Evolutionary conservation across 768 basidiomycete species (phyloP).

Genomic region (Lactifluus subvellereus): DNA sequence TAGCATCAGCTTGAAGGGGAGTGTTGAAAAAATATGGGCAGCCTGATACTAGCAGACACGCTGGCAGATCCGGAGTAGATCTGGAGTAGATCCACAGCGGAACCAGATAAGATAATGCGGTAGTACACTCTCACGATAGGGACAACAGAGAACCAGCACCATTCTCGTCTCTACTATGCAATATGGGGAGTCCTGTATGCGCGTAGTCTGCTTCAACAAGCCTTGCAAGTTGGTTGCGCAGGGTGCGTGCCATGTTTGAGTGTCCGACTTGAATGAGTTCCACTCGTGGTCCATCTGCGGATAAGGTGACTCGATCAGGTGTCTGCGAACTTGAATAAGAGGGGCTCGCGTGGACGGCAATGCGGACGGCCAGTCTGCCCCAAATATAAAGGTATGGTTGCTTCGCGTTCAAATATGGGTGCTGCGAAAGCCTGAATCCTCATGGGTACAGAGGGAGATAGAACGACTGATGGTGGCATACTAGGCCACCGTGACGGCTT

Average conservation of each 20-base stretch:
- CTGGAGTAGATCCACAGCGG: no score
- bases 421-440: slow-evolving; percentile 55
- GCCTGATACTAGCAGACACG: no score
- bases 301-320: slow-evolving; percentile 3
- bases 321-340: background rate
- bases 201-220: slow-evolving; percentile 57
- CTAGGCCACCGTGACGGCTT: slow-evolving; percentile 73
- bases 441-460: background rate
- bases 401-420: slow-evolving; percentile 91
- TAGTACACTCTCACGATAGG: no score
- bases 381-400: slow-evolving; percentile 68
- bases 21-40: no score
- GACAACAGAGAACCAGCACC: slow-evolving; percentile 19
- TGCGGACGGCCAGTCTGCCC: slow-evolving; percentile 67
- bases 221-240: slow-evolving; percentile 62
- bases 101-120: no score
- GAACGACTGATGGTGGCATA: slow-evolving; percentile 28
- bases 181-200: slow-evolving; percentile 83
- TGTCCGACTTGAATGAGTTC: slow-evolving; percentile 68
- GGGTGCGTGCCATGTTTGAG: slow-evolving; percentile 70
- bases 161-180: slow-evolving; percentile 42
- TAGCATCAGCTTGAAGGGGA: no score
- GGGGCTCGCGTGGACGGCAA: slow-evolving; percentile 55
- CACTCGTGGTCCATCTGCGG: slow-evolving; percentile 59
- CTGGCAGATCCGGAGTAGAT: no score